phyloP scores from a whole-genome alignment of 257 asterid species.

The Nicotiana benthamiana region DNA sequence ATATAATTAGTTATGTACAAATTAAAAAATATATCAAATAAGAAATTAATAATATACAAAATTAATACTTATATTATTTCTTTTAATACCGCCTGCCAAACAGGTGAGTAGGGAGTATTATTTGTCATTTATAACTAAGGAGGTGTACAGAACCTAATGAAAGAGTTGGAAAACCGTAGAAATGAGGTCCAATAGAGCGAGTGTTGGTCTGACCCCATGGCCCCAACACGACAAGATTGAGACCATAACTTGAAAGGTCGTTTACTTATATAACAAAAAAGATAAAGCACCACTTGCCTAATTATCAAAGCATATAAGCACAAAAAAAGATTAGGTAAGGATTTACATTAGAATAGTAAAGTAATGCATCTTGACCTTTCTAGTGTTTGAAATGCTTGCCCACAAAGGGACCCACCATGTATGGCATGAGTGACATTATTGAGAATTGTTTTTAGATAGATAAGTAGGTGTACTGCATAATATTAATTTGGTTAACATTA shows the following conservation, averaged over 20 bases:
- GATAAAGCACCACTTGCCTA: not conserved
- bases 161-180: not conserved
- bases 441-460: not conserved
- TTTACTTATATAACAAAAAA: slow-evolving; percentile 2
- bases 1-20: too few relatives aligned
- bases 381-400: not conserved
- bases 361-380: not conserved
- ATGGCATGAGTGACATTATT: not conserved
- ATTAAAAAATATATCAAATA: too few relatives aligned
- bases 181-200: not conserved
- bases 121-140: not conserved
- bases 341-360: not conserved
- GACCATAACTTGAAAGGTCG: not conserved
- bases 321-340: not conserved
- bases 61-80: too few relatives aligned
- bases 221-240: not conserved
- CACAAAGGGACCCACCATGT: not conserved
- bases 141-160: not conserved
- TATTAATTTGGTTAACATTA: not conserved
- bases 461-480: not conserved
- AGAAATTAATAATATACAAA: too few relatives aligned
- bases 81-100: too few relatives aligned
- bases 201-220: not conserved
- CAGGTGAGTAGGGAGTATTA: not conserved
- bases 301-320: not conserved